Evolutionary conservation across 176 grass and related monocot genomes (phyloP).

Genomic region (Phoenix dactylifera): DNA sequence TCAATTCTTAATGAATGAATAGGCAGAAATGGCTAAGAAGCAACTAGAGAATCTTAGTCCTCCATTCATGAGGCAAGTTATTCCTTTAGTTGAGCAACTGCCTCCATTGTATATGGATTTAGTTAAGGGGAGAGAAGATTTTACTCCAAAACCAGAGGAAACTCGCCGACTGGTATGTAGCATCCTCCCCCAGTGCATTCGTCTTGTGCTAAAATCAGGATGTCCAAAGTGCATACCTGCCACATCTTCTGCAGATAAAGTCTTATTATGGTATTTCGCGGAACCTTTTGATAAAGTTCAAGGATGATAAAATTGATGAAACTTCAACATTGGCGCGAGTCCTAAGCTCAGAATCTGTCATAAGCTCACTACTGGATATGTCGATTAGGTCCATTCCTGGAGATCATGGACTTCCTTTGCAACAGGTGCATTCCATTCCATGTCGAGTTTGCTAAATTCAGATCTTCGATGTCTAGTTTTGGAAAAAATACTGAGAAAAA

Average conservation of each 20-base stretch:
- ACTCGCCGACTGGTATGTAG: conserved; percentile 65
- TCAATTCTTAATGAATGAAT: conserved; percentile 8
- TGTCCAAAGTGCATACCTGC: not conserved
- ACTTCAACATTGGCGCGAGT: conserved; percentile 72
- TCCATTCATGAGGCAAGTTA: conserved; percentile 83
- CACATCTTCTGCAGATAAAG: conserved; percentile 56
- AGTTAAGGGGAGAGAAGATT: conserved; percentile 88
- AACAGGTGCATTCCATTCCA: conserved; percentile 44
- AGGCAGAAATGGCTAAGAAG: conserved; percentile 94
- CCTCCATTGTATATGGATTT: conserved; percentile 94
- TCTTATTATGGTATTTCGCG: conserved; percentile 90
- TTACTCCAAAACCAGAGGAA: conserved; percentile 87
- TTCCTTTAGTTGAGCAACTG: conserved; percentile 91
- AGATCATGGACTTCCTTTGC: conserved; percentile 80
- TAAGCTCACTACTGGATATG: conserved; percentile 86
- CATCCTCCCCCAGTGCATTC: not conserved
- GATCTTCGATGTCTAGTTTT: not conserved
- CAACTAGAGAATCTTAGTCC: conserved; percentile 82
- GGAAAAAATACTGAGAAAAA: too few species aligned
- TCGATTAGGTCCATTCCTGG: conserved; percentile 79
- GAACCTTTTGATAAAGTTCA: conserved; percentile 90
- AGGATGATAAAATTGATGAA: conserved; percentile 96
- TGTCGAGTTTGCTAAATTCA: conserved; percentile 1
- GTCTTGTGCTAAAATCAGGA: not conserved
- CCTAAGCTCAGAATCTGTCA: conserved; percentile 70